A percentile compares a stretch with the other conserved stretches of the same genome.
Conservation (phyloP, 371 early-diverging fungal genomes). For the Neoconidiobolus thromboides region DNA sequence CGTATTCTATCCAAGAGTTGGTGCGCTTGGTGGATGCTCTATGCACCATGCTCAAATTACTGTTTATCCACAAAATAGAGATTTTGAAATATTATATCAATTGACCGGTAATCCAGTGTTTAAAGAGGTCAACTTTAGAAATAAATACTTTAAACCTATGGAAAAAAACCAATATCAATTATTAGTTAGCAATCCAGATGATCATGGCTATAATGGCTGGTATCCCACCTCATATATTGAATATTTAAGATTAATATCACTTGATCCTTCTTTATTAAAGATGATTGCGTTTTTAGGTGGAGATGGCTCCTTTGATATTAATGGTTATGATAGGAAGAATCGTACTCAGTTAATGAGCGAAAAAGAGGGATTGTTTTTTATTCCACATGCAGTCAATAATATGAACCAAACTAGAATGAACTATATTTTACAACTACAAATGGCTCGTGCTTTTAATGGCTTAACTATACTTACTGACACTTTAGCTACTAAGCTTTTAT, state of each 20-base stretch:
- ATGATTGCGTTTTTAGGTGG: neutral
- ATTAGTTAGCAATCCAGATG: neutral
- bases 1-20: neutral
- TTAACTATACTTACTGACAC: neutral
- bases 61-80: slow-evolving; percentile 1
- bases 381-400: neutral
- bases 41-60: neutral
- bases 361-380: neutral
- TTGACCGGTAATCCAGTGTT: neutral
- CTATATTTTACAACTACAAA: neutral
- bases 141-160: neutral
- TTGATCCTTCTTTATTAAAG: neutral
- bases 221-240: neutral
- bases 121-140: neutral
- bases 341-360: no score
- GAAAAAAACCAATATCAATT: neutral
- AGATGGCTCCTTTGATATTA: neutral
- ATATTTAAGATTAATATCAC: neutral
- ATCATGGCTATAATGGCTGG: slow-evolving; percentile 4
- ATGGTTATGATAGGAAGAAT: neutral
- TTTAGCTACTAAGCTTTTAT: slow-evolving; percentile 1
- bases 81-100: neutral
- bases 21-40: neutral
- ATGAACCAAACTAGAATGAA: neutral
- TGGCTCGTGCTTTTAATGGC: no score